Percentiles rank a stretch among this genome's conserved stretches.
These are phyloP conservation scores for Penicillium hordei DNA, from an alignment of 2,329 filamentous ascomycete species.

Conservation along the genomic window DNA sequence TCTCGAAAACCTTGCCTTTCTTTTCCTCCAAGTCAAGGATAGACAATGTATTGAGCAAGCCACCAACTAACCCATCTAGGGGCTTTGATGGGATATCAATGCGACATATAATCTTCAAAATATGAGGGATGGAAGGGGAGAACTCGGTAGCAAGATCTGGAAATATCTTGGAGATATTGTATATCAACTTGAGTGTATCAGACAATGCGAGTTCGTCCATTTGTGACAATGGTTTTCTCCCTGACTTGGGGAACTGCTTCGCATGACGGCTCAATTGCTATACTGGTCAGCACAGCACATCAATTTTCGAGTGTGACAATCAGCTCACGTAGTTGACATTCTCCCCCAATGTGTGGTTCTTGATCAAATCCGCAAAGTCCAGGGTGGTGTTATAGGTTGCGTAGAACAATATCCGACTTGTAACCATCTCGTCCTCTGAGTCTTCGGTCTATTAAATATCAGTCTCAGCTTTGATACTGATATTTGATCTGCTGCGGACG, in stretches of 20 bases:
- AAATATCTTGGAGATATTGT: slow-evolving; percentile 79
- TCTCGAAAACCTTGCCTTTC: slow-evolving; percentile 46
- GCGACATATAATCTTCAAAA: slow-evolving; percentile 67
- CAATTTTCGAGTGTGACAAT: not conserved
- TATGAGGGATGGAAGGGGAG: slow-evolving; percentile 64
- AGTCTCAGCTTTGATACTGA: not conserved
- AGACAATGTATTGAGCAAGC: slow-evolving; percentile 75
- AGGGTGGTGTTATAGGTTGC: slow-evolving; percentile 74
- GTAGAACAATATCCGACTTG: slow-evolving; percentile 75
- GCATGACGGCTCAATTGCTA: slow-evolving; percentile 70
- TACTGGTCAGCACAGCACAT: slow-evolving; percentile 18
- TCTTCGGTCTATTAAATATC: slow-evolving; percentile 57
- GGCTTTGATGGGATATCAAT: slow-evolving; percentile 63
- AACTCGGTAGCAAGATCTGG: slow-evolving; percentile 63
- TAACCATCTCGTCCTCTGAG: slow-evolving; percentile 82
- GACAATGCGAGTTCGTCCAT: slow-evolving; percentile 75
- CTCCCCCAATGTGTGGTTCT: slow-evolving; percentile 65
- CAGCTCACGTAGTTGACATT: slow-evolving; percentile 58
- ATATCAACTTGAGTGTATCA: slow-evolving; percentile 84
- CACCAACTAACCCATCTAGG: slow-evolving; percentile 69
- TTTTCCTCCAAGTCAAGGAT: slow-evolving; percentile 69
- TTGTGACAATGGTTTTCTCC: slow-evolving; percentile 35
- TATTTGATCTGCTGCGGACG: not conserved
- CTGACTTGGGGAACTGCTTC: slow-evolving; percentile 51
- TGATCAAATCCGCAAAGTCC: slow-evolving; percentile 64